phyloP scores from a whole-genome alignment of 1,284 basidiomycete genomes.

The Neonothopanus nambi region DNA sequence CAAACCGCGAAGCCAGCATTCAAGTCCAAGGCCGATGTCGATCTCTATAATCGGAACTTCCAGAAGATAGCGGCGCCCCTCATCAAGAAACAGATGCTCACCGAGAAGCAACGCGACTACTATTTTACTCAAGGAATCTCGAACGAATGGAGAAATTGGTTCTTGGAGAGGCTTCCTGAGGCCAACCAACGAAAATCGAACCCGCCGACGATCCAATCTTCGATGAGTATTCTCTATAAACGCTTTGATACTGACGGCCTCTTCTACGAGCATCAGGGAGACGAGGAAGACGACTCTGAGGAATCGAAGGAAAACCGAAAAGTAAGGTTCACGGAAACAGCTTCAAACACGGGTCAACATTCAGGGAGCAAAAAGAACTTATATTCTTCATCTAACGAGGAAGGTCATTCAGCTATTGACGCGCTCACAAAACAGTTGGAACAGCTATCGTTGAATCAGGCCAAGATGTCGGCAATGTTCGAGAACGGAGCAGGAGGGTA shows the following conservation, averaged over 20 bases:
- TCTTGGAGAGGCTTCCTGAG: background rate
- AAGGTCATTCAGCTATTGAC: no score
- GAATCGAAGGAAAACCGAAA: background rate
- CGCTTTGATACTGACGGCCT: no score
- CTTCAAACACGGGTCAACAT: no score
- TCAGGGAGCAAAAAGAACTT: no score
- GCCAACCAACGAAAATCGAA: background rate
- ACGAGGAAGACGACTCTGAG: background rate
- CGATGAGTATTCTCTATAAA: no score
- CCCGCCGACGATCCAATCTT: background rate
- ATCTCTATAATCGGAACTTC: background rate
- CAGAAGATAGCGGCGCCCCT: background rate
- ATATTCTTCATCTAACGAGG: no score
- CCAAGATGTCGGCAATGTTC: no score
- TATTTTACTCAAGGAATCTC: conserved; percentile 4
- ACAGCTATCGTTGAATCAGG: no score
- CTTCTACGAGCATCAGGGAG: no score
- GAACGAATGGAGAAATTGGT: background rate
- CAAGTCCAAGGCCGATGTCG: background rate
- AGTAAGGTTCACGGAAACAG: background rate
- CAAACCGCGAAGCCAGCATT: background rate
- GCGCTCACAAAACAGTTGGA: no score
- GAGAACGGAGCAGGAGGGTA: no score
- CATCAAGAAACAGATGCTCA: background rate
- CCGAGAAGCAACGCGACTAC: background rate